Evolutionary conservation across 331 rosid genomes (phyloP).

Genomic region (Acacia pycnantha): DNA sequence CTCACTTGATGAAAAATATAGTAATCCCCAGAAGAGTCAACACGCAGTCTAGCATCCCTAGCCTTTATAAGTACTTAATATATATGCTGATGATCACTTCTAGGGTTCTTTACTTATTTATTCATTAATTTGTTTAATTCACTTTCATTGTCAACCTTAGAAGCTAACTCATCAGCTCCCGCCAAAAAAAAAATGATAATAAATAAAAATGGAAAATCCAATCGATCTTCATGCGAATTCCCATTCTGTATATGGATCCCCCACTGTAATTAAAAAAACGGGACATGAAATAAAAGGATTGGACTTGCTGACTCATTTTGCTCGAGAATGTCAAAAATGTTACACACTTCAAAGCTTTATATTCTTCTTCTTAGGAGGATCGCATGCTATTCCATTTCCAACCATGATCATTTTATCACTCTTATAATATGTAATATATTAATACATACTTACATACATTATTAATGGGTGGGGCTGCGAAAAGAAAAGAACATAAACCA

Average conservation of each 20-base stretch:
- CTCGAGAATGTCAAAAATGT: slow-evolving; percentile 1
- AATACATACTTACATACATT: background rate
- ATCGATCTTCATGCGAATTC: background rate
- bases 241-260: background rate
- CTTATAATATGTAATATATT: background rate
- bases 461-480: background rate
- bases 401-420: background rate
- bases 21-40: slow-evolving; percentile 7
- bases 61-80: slow-evolving; percentile 39
- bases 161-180: background rate
- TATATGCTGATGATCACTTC: slow-evolving; percentile 4
- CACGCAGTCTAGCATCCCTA: background rate
- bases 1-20: background rate
- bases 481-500: background rate
- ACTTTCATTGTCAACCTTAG: background rate
- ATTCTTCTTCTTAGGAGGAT: background rate
- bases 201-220: background rate
- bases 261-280: background rate
- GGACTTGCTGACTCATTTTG: background rate
- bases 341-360: background rate
- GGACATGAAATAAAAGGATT: background rate
- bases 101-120: slow-evolving; percentile 2
- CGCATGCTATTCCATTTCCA: background rate
- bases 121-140: background rate
- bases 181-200: background rate